Percentiles rank a stretch among this genome's conserved stretches.
Evolutionary conservation across 139 green algal species (phyloP).

Genomic region (Chlorella ohadii): DNA sequence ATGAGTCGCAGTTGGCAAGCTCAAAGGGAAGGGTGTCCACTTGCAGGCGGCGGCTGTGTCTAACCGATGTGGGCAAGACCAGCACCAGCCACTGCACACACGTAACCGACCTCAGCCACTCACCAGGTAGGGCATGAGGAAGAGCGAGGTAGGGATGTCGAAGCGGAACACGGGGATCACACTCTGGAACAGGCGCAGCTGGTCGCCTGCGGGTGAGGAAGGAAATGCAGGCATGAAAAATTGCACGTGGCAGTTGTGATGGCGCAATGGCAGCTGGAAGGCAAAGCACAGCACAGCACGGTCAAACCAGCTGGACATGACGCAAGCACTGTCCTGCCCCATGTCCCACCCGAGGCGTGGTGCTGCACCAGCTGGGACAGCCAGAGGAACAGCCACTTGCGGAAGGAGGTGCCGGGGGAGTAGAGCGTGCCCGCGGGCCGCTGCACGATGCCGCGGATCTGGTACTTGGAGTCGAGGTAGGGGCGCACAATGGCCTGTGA

Average conservation of each 20-base stretch:
- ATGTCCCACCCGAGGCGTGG: constrained; percentile 35
- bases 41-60: too few species aligned
- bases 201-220: constrained; percentile 40
- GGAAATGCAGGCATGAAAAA: too few species aligned
- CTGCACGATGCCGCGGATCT: neutral
- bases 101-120: too few species aligned
- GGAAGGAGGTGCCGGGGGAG: constrained; percentile 57
- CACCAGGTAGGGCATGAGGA: constrained; percentile 84
- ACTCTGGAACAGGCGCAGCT: constrained; percentile 64
- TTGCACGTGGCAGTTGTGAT: too few species aligned
- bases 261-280: too few species aligned
- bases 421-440: constrained; percentile 33
- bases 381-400: constrained; percentile 83
- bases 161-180: constrained; percentile 65
- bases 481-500: constrained; percentile 55
- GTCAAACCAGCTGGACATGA: too few species aligned
- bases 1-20: too few species aligned
- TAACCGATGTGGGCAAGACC: too few species aligned
- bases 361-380: constrained; percentile 65
- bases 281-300: too few species aligned
- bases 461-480: constrained; percentile 63
- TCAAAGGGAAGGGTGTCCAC: too few species aligned
- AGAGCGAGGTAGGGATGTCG: constrained; percentile 85
- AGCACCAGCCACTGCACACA: too few species aligned
- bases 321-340: too few species aligned